Evolutionary conservation across 148 eudicot species (phyloP), one percentile per base, ranked within the genome.

Genomic region (Pharnaceum exiguum): DNA sequence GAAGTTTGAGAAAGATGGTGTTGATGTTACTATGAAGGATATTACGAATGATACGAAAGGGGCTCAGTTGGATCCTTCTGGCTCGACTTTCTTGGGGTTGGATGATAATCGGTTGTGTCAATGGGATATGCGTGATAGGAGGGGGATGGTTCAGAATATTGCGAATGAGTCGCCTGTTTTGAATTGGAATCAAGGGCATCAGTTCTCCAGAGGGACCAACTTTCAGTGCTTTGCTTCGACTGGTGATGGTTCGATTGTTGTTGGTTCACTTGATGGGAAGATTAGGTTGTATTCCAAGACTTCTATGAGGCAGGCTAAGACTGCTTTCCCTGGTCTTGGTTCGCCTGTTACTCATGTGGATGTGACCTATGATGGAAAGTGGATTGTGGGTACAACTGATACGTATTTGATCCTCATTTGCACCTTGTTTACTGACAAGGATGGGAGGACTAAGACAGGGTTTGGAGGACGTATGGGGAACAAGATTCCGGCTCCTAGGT

Each of bases 331-430:
- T 4, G 94, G 98, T 9, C 80, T 93, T 8, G 98, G 98, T 10
- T 88, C 95, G 0, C 95, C 98, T 0, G 82, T 93, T 28, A 93
- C 95, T 0, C 85, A 89, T 62, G 96, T 93, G 16, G 98, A 93
- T 71, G 98, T 88, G 25, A 93, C 98, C 7, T 93, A 88, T 63
- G 96, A 93, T 79, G 98, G 98, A n/a, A 93, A 88, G 60, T 93
- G 98, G 98, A 74, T 93, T 38, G 58, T 93, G 82, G 98, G 96
- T 38, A 93, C 98, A 0, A 88, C 98, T 0, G 90, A 88, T 50
- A 79, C 85, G 1, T 88, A 88, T 62, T 65, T 93, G 86, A 71
- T 93, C 57, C 78, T 93, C 4, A 88, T 93, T 46, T 93, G 98
- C 66, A 93, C 98, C 6, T 60, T 93, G 65, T 93, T 93, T 55